Evolutionary conservation across 1,284 basidiomycete species (phyloP), one percentile per base, ranked within the genome.

Genomic region (Tilletia setariae): DNA sequence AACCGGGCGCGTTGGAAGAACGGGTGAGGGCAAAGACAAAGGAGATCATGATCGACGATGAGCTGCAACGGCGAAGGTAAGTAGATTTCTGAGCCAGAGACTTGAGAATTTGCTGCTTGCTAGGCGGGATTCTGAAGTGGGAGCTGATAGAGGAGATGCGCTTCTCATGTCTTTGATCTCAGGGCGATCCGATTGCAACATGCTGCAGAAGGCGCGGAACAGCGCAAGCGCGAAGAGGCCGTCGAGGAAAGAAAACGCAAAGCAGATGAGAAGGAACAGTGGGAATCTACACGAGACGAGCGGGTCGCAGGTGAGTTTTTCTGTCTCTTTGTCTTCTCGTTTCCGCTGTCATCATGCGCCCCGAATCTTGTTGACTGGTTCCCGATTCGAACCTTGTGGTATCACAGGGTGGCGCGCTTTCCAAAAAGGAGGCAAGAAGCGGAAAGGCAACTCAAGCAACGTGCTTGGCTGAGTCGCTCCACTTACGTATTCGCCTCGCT

Each of bases 11-110:
- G 35, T 84, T 86, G 69, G 75, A 79, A 21, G 85, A 85, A 62
- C 80, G 80, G 0, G 79, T 87, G 42, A 78, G 84, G 66, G 74
- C 76, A 23, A 85, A 85, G 68, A 84, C 85, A 3, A 85, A 86
- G 72, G 85, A 87, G 71, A 79, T 87, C 23, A 79, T 87, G 72
- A 83, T 87, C n/a, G 86, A 87, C 70, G 86, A 87, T 63, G 86
- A 87, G 76, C 75, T 87, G 35, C 80, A 84, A n/a, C 76, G 84
- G 68, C 71, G 85, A 63, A 13, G 42, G 84, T 84, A 67, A 72
- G 83, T 73, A 32, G 9, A 2, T 23, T 64, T 21, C 67, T n/a
- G 64, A 2, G 2, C 56, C 13, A 13, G 9, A 30, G 28, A 16
- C 35, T 43, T 13, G 43, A 19, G 32, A 43, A n/a, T 8, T 53